These are phyloP conservation scores for Fusarium continuum DNA, from an alignment of 2,329 filamentous ascomycete species.

Conservation along the genomic window DNA sequence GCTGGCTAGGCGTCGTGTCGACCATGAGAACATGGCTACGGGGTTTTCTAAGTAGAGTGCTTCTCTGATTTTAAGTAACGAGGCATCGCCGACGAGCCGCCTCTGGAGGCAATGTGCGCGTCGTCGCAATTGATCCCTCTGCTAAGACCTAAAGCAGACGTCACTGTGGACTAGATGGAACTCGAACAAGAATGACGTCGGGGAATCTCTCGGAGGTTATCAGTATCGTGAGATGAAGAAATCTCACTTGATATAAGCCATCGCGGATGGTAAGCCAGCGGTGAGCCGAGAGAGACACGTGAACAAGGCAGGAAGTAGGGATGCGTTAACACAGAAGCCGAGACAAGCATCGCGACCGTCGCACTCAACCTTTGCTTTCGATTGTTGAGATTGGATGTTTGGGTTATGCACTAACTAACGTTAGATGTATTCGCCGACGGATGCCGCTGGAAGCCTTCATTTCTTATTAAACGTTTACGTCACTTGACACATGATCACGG, in stretches of 20 bases:
- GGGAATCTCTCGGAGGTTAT: constrained; percentile 25
- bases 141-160: constrained; percentile 1
- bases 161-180: constrained; percentile 22
- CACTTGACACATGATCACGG: neutral
- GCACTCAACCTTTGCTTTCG: no score
- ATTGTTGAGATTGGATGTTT: neutral
- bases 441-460: constrained; percentile 26
- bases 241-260: constrained; percentile 14
- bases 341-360: constrained; percentile 35
- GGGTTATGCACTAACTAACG: constrained; percentile 22
- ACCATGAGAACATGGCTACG: constrained; percentile 29
- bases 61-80: neutral
- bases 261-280: constrained; percentile 20
- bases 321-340: constrained; percentile 22
- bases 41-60: neutral
- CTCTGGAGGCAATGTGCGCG: neutral
- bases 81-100: constrained; percentile 14
- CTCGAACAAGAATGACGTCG: constrained; percentile 19
- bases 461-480: constrained; percentile 22
- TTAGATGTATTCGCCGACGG: constrained; percentile 31
- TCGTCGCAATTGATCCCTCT: neutral
- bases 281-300: constrained; percentile 28
- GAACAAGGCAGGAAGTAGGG: constrained; percentile 4
- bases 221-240: constrained; percentile 6
- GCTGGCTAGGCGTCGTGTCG: constrained; percentile 20